These are phyloP conservation scores for Lyophyllum atratum DNA, from an alignment of 768 basidiomycete genomes.

Conservation along the genomic window DNA sequence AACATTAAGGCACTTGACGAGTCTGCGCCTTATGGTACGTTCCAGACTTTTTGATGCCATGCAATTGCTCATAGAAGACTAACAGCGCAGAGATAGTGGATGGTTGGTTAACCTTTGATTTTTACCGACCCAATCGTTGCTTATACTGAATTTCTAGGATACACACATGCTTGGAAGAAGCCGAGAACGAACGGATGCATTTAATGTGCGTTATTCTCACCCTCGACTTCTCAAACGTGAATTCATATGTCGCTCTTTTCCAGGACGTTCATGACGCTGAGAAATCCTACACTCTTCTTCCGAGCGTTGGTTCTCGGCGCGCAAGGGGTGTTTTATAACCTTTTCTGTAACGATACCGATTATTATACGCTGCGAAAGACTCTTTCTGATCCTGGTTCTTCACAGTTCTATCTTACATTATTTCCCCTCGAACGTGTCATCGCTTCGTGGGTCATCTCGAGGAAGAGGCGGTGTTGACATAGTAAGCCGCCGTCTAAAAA, in stretches of 20 bases:
- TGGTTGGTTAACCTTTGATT: slow-evolving; percentile 33
- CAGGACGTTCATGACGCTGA: slow-evolving; percentile 95
- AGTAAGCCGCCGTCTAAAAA: slow-evolving; percentile 49
- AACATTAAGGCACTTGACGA: slow-evolving; percentile 83
- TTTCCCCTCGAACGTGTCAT: slow-evolving; percentile 77
- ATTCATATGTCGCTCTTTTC: slow-evolving; percentile 5
- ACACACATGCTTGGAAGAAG: slow-evolving; percentile 90
- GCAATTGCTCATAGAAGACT: slow-evolving; percentile 4
- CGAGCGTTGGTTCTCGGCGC: slow-evolving; percentile 83
- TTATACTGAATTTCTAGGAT: slow-evolving; percentile 74
- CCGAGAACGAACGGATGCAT: slow-evolving; percentile 98
- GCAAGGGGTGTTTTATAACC: slow-evolving; percentile 89
- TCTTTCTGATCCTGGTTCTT: slow-evolving; percentile 12
- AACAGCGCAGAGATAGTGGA: slow-evolving; percentile 53
- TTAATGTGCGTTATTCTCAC: slow-evolving; percentile 59
- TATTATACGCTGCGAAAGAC: slow-evolving; percentile 8
- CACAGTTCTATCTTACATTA: slow-evolving; percentile 73
- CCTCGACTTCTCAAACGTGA: background rate
- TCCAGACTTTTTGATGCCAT: background rate
- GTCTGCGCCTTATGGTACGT: slow-evolving; percentile 83
- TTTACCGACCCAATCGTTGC: slow-evolving; percentile 29
- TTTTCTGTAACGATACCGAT: slow-evolving; percentile 71
- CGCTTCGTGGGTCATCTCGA: slow-evolving; percentile 92
- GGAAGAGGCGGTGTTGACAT: slow-evolving; percentile 93
- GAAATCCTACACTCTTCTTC: slow-evolving; percentile 78